Evolutionary conservation across 495 filamentous ascomycete genomes (phyloP).

Genomic region (Clohesyomyces aquaticus): DNA sequence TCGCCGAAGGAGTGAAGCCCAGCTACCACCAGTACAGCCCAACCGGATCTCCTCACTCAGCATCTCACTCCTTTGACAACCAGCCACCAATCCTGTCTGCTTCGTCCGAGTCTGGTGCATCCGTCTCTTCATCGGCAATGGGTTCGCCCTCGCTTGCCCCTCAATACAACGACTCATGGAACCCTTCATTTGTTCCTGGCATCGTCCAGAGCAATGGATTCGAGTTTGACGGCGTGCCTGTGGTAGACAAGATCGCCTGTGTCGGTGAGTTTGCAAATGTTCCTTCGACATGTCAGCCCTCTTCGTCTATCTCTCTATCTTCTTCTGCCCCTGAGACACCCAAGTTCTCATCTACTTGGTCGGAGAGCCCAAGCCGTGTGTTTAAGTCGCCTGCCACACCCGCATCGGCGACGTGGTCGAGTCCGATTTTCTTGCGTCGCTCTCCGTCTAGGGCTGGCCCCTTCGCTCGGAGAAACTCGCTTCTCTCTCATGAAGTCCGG

Average conservation of each 20-base stretch:
- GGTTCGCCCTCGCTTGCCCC: conserved; percentile 74
- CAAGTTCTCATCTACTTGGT: conserved; percentile 29
- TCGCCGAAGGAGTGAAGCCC: conserved; percentile 40
- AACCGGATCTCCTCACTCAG: conserved; percentile 44
- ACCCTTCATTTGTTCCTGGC: conserved; percentile 55
- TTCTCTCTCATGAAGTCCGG: conserved; percentile 38
- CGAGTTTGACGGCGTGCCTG: conserved; percentile 58
- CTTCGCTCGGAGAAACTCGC: conserved; percentile 35
- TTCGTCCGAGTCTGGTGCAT: conserved; percentile 75
- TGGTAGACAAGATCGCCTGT: conserved; percentile 67
- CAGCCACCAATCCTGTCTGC: conserved; percentile 56
- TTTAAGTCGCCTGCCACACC: conserved; percentile 59
- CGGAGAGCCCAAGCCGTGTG: conserved; percentile 27
- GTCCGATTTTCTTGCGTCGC: conserved; percentile 27
- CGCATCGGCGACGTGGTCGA: conserved; percentile 52
- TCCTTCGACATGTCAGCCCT: conserved; percentile 44
- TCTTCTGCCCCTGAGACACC: conserved; percentile 25
- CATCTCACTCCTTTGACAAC: conserved; percentile 45
- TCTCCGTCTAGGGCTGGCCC: conserved; percentile 4
- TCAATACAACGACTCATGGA: conserved; percentile 63
- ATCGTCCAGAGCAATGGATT: conserved; percentile 62
- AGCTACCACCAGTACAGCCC: conserved; percentile 37
- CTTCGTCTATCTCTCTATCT: conserved; percentile 25
- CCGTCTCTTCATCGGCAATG: conserved; percentile 75
- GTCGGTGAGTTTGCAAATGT: conserved; percentile 74